Percentiles rank a stretch among this genome's conserved stretches.
Conservation (phyloP, 2,329 filamentous ascomycete species). For the Clarireedia sp. region DNA sequence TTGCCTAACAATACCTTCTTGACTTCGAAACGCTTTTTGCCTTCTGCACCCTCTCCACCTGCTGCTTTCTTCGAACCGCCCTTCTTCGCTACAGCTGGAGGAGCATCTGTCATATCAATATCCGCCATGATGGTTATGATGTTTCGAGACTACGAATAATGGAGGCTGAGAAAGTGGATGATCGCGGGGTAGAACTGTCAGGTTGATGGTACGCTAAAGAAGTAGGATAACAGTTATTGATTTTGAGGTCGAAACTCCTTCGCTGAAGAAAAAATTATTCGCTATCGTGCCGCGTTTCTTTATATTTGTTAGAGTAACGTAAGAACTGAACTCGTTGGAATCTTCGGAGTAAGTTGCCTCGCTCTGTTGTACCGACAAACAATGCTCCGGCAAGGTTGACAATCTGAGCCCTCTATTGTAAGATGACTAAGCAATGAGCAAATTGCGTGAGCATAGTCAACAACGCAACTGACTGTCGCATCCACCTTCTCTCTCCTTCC, state of each 20-base stretch:
- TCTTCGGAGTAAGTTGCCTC: not conserved
- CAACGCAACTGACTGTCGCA: not conserved
- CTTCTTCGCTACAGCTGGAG: conserved; percentile 48
- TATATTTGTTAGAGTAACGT: not conserved
- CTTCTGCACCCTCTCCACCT: conserved; percentile 48
- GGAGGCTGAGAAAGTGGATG: not conserved
- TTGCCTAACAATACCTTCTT: conserved; percentile 67
- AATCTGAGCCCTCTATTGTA: not conserved
- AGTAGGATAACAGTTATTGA: too few species aligned
- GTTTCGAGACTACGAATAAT: not conserved
- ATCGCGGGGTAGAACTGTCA: conserved; percentile 16
- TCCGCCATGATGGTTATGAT: conserved; percentile 63
- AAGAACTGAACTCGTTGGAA: not conserved
- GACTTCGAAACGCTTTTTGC: conserved; percentile 94
- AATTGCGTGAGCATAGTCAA: not conserved
- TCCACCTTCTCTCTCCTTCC: not conserved
- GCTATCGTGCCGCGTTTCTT: not conserved
- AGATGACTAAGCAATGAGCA: not conserved
- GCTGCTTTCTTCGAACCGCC: conserved; percentile 41
- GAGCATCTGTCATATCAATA: conserved; percentile 91
- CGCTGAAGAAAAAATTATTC: not conserved
- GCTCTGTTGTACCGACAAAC: too few species aligned
- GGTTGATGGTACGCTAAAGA: too few species aligned
- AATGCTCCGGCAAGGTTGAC: not conserved
- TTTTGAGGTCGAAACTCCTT: too few species aligned